A percentile compares a stretch with the other conserved stretches of the same genome.
Conservation (phyloP, 2,329 filamentous ascomycete species). For the Sporothrix dimorphospora region DNA sequence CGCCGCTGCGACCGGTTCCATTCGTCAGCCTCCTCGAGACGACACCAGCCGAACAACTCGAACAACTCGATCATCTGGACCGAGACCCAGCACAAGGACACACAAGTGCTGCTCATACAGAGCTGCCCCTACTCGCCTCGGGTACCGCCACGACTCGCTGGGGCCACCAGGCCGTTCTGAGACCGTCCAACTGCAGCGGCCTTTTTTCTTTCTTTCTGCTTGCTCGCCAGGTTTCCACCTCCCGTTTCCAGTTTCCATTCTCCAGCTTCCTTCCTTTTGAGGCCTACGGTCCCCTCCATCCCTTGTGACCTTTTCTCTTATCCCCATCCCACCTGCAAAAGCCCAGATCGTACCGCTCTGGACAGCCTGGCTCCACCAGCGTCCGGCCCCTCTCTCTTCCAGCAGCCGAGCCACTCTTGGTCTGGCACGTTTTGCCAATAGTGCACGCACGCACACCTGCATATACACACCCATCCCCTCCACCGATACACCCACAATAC, state of each 20-base stretch:
- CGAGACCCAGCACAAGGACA: neutral
- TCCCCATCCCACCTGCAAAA: slow-evolving; percentile 18
- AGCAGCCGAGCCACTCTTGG: neutral
- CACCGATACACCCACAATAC: neutral
- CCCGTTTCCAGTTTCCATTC: neutral
- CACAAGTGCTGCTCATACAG: neutral
- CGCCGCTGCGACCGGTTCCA: neutral
- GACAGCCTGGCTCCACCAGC: neutral
- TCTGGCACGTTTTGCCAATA: slow-evolving; percentile 23
- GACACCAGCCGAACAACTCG: neutral
- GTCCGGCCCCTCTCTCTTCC: slow-evolving; percentile 2
- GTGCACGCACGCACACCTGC: neutral
- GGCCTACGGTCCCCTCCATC: neutral
- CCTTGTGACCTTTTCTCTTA: neutral
- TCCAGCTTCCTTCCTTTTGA: neutral
- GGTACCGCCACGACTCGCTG: neutral
- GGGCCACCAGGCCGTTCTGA: slow-evolving; percentile 18
- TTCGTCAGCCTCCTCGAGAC: slow-evolving; percentile 5
- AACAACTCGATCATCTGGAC: neutral
- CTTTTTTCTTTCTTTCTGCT: neutral
- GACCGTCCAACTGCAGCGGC: slow-evolving; percentile 17
- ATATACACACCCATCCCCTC: neutral
- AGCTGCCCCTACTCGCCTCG: neutral
- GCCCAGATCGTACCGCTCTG: neutral
- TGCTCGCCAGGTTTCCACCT: neutral